Conservation (phyloP, 352 stramenopile genomes). For the Phytophthora sojae region DNA sequence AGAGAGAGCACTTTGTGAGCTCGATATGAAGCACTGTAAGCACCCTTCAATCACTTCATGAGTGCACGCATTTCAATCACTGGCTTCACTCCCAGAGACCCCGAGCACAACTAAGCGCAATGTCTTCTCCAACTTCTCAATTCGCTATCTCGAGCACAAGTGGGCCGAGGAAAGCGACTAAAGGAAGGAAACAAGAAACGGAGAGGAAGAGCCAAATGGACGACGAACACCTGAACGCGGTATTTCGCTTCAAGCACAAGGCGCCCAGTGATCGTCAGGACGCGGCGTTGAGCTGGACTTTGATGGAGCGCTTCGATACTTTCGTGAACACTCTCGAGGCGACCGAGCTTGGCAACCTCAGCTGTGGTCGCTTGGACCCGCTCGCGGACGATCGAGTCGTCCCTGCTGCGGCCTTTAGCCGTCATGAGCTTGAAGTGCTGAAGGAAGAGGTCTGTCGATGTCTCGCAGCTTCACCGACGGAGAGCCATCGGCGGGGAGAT, state of each 20-base stretch:
- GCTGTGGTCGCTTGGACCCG: conserved; percentile 20
- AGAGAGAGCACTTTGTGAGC: no score
- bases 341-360: conserved; percentile 9
- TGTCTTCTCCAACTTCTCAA: no score
- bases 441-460: conserved; percentile 12
- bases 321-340: conserved; percentile 26
- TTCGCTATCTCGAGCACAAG: no score
- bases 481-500: conserved; percentile 22
- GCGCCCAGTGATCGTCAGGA: conserved; percentile 39
- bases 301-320: conserved; percentile 30
- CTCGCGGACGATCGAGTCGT: conserved; percentile 33
- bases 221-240: conserved; percentile 32
- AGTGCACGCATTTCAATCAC: no score
- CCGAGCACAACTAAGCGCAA: no score
- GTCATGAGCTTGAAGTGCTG: conserved; percentile 33
- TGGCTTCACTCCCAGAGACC: no score
- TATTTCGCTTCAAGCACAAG: conserved; percentile 61
- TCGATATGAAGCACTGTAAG: no score
- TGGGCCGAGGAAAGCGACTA: no score
- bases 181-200: no score
- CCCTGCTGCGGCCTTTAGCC: conserved; percentile 28
- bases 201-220: no score
- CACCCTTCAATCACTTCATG: no score
- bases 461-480: conserved; percentile 6
- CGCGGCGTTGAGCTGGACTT: conserved; percentile 22